Evolutionary conservation across 768 basidiomycete species (phyloP).

Genomic region (Suillus paluster): DNA sequence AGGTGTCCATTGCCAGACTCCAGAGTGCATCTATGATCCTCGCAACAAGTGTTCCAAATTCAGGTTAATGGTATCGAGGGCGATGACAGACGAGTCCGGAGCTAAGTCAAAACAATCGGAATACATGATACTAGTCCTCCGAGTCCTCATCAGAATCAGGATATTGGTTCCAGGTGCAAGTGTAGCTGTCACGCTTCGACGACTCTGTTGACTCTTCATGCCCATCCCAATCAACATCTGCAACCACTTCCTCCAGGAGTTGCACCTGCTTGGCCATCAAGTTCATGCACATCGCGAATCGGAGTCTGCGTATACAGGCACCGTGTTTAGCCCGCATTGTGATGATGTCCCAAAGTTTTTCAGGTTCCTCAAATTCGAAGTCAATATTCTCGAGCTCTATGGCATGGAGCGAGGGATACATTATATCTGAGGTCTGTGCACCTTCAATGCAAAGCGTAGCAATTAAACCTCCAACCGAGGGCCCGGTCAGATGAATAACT

Average conservation of each 20-base stretch:
- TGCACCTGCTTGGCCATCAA: neutral
- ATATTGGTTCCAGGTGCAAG: too few species aligned
- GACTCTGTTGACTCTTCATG: neutral
- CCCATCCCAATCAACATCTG: neutral
- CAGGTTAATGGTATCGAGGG: too few species aligned
- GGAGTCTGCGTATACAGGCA: neutral
- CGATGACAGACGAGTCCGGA: too few species aligned
- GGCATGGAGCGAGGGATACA: neutral
- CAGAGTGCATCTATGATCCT: too few species aligned
- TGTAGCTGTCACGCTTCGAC: too few species aligned
- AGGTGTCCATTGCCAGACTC: too few species aligned
- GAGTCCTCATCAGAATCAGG: too few species aligned
- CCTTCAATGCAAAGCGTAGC: neutral
- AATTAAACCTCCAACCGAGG: neutral
- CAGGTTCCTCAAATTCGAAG: neutral
- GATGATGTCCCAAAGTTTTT: neutral
- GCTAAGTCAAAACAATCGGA: too few species aligned
- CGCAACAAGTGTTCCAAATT: too few species aligned
- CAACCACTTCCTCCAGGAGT: too few species aligned
- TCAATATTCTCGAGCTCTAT: neutral
- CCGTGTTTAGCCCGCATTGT: neutral
- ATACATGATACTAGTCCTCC: too few species aligned
- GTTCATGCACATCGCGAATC: neutral
- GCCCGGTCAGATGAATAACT: neutral
- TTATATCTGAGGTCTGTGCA: neutral